Evolutionary conservation across 306 rosid genomes (phyloP).

Genomic region (Quercus cerris): DNA sequence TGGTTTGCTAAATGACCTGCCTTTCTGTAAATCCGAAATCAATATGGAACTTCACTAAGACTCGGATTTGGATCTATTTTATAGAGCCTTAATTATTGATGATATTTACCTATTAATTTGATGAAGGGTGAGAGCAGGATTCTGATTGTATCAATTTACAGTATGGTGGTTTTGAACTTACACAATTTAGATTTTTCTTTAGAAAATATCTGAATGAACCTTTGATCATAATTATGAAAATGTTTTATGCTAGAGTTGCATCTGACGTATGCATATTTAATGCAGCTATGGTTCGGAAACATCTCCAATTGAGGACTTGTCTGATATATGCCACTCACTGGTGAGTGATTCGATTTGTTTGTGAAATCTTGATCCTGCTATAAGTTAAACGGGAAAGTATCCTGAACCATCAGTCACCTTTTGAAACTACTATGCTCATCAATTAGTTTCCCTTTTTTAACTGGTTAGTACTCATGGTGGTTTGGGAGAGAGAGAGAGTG

Average conservation of each 20-base stretch:
- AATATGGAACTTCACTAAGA: neutral
- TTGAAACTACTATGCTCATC: neutral
- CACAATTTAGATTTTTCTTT: neutral
- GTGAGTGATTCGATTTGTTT: slow-evolving; percentile 43
- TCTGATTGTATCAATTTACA: neutral
- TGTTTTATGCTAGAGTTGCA: slow-evolving; percentile 1
- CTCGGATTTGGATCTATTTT: neutral
- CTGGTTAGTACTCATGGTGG: neutral
- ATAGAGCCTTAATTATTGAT: neutral
- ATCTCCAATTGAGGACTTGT: slow-evolving; percentile 74
- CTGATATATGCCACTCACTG: slow-evolving; percentile 75
- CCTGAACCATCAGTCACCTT: neutral
- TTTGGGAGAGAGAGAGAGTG: too few species aligned
- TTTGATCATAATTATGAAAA: slow-evolving; percentile 3
- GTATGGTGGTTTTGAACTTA: neutral
- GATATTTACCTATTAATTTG: neutral
- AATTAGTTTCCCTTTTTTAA: neutral
- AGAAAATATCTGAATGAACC: slow-evolving; percentile 14
- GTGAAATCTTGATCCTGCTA: neutral
- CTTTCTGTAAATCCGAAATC: neutral
- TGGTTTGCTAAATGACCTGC: neutral
- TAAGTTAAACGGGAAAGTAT: slow-evolving; percentile 1
- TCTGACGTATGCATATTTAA: slow-evolving; percentile 28
- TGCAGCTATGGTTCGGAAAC: slow-evolving; percentile 85
- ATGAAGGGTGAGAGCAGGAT: neutral